Evolutionary conservation across 1,139 yeast species (phyloP).

Genomic region (Zygosaccharomyces sapae): DNA sequence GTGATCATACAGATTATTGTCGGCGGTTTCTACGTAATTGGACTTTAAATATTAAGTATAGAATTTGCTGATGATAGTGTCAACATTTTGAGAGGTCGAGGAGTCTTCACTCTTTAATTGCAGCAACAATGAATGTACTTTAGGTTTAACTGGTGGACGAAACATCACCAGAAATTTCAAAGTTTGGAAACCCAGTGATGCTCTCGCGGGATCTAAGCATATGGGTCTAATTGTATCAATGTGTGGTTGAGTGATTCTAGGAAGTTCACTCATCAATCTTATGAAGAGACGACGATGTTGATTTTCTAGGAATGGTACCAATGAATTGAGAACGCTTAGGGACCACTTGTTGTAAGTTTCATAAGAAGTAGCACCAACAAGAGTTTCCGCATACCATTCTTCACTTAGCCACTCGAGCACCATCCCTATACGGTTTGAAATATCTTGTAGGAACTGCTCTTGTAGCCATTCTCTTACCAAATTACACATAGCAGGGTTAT

Average conservation of each 20-base stretch:
- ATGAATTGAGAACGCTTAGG: conserved; percentile 64
- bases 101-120: conserved; percentile 52
- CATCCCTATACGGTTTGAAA: conserved; percentile 66
- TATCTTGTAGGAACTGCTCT: conserved; percentile 68
- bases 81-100: conserved; percentile 54
- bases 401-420: conserved; percentile 94
- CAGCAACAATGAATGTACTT: conserved; percentile 59
- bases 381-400: conserved; percentile 77
- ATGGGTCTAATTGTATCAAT: conserved; percentile 65
- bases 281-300: conserved; percentile 76
- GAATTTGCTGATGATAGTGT: conserved; percentile 50
- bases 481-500: conserved; percentile 44
- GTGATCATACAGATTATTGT: conserved; percentile 1
- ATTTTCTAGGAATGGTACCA: conserved; percentile 79
- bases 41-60: conserved; percentile 11
- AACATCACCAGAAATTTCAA: conserved; percentile 80
- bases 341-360: conserved; percentile 62
- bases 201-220: conserved; percentile 81
- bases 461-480: conserved; percentile 67
- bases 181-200: conserved; percentile 74
- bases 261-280: conserved; percentile 80
- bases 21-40: conserved; percentile 1
- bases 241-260: conserved; percentile 60
- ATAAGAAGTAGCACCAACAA: conserved; percentile 17
- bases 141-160: conserved; percentile 74